Evolutionary conservation across 2,329 filamentous ascomycete species (phyloP).

Genomic region (Phialophora chinensis): DNA sequence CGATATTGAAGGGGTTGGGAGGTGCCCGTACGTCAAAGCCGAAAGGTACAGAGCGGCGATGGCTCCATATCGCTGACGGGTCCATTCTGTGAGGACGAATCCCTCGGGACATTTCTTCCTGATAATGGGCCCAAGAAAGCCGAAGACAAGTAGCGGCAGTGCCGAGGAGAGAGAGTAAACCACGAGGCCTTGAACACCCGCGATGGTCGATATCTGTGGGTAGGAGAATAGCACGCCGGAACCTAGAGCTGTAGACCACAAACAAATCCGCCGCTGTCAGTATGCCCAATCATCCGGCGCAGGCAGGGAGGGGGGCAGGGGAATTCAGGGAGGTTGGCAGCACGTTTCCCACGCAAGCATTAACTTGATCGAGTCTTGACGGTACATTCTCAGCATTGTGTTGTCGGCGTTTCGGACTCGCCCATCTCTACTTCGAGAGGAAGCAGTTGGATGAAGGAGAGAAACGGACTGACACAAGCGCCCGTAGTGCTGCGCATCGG

Average conservation of each 20-base stretch:
- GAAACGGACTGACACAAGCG: constrained; percentile 63
- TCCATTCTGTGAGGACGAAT: constrained; percentile 86
- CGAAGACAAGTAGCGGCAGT: constrained; percentile 76
- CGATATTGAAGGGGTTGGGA: neutral
- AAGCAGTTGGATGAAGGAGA: constrained; percentile 59
- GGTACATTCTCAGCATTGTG: constrained; percentile 88
- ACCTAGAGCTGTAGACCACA: constrained; percentile 68
- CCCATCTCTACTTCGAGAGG: constrained; percentile 42
- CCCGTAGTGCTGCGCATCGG: constrained; percentile 78
- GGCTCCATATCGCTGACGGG: constrained; percentile 75
- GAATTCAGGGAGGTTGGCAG: constrained; percentile 73
- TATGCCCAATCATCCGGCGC: constrained; percentile 20
- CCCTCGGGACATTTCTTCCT: constrained; percentile 80
- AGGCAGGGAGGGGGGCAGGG: constrained; percentile 35
- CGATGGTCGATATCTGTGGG: constrained; percentile 77
- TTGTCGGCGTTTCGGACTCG: constrained; percentile 20
- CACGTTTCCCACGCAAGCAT: constrained; percentile 98
- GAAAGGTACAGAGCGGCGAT: constrained; percentile 75
- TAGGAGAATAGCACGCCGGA: constrained; percentile 85
- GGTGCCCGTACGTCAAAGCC: constrained; percentile 64
- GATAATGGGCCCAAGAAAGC: constrained; percentile 72
- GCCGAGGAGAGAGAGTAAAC: constrained; percentile 76
- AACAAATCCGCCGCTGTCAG: constrained; percentile 46
- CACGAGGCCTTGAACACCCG: constrained; percentile 77
- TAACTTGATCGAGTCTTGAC: constrained; percentile 98